These are phyloP conservation scores for Ilex paraguariensis DNA, from an alignment of 305 asterid genomes.

Conservation along the genomic window DNA sequence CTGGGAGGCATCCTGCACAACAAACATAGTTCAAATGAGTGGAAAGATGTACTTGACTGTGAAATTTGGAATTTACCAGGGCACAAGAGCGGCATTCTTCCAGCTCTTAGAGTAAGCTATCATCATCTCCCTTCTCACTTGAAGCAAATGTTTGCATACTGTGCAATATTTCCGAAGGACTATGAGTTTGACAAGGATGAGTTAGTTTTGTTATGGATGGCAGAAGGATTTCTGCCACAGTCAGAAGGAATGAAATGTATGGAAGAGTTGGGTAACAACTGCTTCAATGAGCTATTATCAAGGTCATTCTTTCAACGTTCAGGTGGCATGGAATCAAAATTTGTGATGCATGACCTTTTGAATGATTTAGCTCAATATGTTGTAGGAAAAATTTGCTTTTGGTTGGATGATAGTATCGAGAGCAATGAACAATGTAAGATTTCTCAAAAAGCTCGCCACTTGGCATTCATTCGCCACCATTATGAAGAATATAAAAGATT, in stretches of 20 bases:
- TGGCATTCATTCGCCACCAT: no score
- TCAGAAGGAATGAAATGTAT: slow-evolving; percentile 19
- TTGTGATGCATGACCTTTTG: no score
- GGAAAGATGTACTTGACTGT: slow-evolving; percentile 20
- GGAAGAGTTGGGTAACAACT: slow-evolving; percentile 34
- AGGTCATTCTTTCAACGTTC: no score
- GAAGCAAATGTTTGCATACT: slow-evolving; percentile 48
- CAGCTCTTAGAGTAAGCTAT: slow-evolving; percentile 45
- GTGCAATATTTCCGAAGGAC: slow-evolving; percentile 43
- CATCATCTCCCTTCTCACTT: slow-evolving; percentile 36
- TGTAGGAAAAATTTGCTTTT: no score
- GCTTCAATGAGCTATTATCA: slow-evolving; percentile 17
- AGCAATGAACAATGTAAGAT: no score
- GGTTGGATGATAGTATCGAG: no score
- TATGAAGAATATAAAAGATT: no score
- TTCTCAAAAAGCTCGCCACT: no score
- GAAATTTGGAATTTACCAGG: slow-evolving; percentile 43
- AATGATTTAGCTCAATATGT: no score
- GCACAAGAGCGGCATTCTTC: slow-evolving; percentile 28
- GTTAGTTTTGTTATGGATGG: slow-evolving; percentile 46
- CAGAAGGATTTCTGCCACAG: slow-evolving; percentile 35
- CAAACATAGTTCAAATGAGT: slow-evolving; percentile 9
- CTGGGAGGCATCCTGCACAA: slow-evolving; percentile 46
- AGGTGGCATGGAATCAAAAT: no score
- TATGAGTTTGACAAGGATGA: slow-evolving; percentile 32